Percentiles rank a stretch among this genome's conserved stretches.
phyloP scores from a whole-genome alignment of 2,329 filamentous ascomycete species.

The Colletotrichum filicis region DNA sequence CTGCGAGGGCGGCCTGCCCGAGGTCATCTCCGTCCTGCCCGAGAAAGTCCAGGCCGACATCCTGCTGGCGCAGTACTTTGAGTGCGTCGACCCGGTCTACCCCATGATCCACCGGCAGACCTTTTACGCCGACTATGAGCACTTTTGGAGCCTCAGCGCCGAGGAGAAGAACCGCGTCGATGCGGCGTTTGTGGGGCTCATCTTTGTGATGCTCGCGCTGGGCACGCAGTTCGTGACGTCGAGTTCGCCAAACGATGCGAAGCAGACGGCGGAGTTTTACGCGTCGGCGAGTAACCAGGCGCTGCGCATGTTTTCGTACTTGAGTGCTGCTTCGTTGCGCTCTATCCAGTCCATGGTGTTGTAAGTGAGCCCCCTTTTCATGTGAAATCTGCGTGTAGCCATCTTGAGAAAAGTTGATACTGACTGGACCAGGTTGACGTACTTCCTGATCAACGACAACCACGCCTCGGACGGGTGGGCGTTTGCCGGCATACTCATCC shows the following conservation, averaged over 20 bases:
- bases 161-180: slow-evolving; percentile 71
- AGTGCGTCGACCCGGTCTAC: slow-evolving; percentile 82
- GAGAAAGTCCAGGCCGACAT: slow-evolving; percentile 82
- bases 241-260: slow-evolving; percentile 69
- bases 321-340: slow-evolving; percentile 77
- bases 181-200: slow-evolving; percentile 75
- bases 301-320: slow-evolving; percentile 78
- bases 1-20: slow-evolving; percentile 77
- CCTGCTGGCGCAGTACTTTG: slow-evolving; percentile 71
- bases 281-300: slow-evolving; percentile 84
- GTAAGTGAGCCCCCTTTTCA: neutral
- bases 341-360: slow-evolving; percentile 85
- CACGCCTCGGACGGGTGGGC: slow-evolving; percentile 86
- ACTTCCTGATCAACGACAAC: slow-evolving; percentile 88
- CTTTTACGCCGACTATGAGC: slow-evolving; percentile 82
- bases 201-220: slow-evolving; percentile 82
- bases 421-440: slow-evolving; percentile 63
- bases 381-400: too few species aligned
- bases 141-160: slow-evolving; percentile 74
- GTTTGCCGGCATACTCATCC: slow-evolving; percentile 80
- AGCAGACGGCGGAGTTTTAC: slow-evolving; percentile 84
- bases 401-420: neutral
- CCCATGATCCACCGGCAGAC: slow-evolving; percentile 81
- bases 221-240: slow-evolving; percentile 80
- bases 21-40: slow-evolving; percentile 80